A percentile compares a stretch with the other conserved stretches of the same genome.
phyloP scores from a whole-genome alignment of 2,329 filamentous ascomycete species.

The Arthrobotrys musiformis region DNA sequence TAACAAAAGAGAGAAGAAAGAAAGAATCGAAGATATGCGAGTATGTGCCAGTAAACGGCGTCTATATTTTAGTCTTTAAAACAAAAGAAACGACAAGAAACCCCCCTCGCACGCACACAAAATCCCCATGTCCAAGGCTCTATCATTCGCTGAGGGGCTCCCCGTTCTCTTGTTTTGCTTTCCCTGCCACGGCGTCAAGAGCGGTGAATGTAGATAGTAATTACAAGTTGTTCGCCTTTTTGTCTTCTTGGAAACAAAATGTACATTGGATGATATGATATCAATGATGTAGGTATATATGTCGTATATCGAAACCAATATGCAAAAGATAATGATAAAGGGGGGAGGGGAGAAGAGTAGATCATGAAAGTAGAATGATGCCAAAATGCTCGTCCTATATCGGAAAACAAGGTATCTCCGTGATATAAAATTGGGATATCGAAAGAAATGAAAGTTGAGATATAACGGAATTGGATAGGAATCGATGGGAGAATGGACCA shows the following conservation, averaged over 20 bases:
- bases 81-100: not conserved
- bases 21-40: not conserved
- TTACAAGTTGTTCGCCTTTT: constrained; percentile 8
- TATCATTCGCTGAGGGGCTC: not conserved
- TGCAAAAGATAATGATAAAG: not conserved
- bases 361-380: not conserved
- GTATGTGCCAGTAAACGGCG: constrained; percentile 15
- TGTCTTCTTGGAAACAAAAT: constrained; percentile 5
- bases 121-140: not conserved
- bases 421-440: constrained; percentile 1
- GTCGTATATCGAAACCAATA: not conserved
- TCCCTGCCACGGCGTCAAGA: not conserved
- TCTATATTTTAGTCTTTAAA: not conserved
- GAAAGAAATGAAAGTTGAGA: not conserved
- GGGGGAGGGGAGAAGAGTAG: not conserved
- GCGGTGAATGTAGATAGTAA: not conserved
- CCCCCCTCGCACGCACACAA: not conserved
- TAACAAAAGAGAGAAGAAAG: not conserved
- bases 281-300: constrained; percentile 5
- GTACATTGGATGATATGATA: not conserved
- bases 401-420: constrained; percentile 1
- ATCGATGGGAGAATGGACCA: constrained; percentile 10
- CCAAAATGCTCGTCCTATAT: not conserved
- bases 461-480: constrained; percentile 11
- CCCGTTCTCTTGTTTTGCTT: not conserved